Evolutionary conservation across 2,329 filamentous ascomycete genomes (phyloP).

Genomic region (Trichoderma endophyticum): DNA sequence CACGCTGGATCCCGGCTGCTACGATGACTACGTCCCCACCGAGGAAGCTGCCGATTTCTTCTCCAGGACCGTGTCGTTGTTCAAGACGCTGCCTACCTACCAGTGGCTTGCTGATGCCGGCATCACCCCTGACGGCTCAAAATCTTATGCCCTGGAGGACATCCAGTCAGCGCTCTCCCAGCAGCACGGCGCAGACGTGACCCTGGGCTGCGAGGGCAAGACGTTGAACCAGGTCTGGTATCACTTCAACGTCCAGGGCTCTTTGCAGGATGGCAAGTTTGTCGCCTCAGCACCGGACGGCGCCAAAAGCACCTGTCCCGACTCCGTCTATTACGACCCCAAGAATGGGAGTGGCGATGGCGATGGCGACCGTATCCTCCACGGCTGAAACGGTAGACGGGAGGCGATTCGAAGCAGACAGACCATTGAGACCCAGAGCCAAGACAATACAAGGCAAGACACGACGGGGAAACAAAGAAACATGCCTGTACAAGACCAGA

Average conservation of each 20-base stretch:
- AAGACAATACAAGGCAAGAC: not conserved
- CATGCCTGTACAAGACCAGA: not conserved
- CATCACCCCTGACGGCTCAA: conserved; percentile 50
- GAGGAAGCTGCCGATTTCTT: conserved; percentile 70
- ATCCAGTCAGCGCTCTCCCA: conserved; percentile 58
- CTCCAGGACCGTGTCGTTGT: conserved; percentile 60
- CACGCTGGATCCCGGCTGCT: conserved; percentile 66
- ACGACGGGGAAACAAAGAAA: conserved; percentile 10
- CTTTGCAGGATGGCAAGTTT: conserved; percentile 58
- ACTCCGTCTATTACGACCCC: conserved; percentile 59
- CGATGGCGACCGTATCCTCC: not conserved
- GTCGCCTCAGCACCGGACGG: conserved; percentile 54
- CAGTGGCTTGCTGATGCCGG: conserved; percentile 58
- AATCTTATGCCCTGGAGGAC: conserved; percentile 55
- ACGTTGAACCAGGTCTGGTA: conserved; percentile 57
- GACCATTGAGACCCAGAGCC: not conserved
- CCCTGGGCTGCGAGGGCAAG: conserved; percentile 53
- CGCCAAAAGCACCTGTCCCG: conserved; percentile 60
- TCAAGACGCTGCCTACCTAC: conserved; percentile 67
- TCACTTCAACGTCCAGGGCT: conserved; percentile 60
- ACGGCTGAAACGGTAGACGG: not conserved
- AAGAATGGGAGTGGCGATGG: conserved; percentile 14
- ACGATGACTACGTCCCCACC: conserved; percentile 54
- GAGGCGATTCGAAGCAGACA: not conserved
- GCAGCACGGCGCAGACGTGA: conserved; percentile 51